phyloP scores from a whole-genome alignment of 441 rosid genomes.

The Corymbia calophylla region DNA sequence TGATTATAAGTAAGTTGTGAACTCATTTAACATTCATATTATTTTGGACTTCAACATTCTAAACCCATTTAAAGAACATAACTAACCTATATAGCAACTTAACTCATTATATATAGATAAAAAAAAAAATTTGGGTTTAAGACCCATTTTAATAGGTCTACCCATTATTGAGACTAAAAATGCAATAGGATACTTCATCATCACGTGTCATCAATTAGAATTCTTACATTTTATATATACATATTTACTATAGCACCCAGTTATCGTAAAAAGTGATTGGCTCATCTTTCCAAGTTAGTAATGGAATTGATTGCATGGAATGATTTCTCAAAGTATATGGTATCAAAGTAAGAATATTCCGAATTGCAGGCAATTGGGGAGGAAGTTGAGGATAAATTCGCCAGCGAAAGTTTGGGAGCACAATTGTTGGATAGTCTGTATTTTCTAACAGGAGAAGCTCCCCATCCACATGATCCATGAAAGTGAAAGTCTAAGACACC shows the following conservation, averaged over 20 bases:
- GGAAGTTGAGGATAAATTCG: not conserved
- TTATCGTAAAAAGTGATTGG: not conserved
- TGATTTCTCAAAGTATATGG: not conserved
- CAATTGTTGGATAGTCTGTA: not conserved
- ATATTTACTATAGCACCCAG: no score
- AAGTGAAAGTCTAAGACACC: not conserved
- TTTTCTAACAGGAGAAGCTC: not conserved
- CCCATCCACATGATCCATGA: not conserved
- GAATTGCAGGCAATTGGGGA: not conserved
- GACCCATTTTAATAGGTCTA: no score
- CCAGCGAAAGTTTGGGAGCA: not conserved
- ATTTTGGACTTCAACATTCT: no score
- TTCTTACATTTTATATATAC: no score
- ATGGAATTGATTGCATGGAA: not conserved
- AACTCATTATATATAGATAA: no score
- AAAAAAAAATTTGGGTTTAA: no score
- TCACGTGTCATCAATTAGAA: not conserved
- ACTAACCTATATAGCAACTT: no score
- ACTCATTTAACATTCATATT: no score
- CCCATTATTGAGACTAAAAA: no score
- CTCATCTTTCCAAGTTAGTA: not conserved
- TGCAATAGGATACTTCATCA: not conserved
- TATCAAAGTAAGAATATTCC: not conserved
- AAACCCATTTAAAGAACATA: no score
- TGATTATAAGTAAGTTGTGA: no score